Evolutionary conservation across 768 basidiomycete genomes (phyloP).

Genomic region (Sporobolomyces roseus): DNA sequence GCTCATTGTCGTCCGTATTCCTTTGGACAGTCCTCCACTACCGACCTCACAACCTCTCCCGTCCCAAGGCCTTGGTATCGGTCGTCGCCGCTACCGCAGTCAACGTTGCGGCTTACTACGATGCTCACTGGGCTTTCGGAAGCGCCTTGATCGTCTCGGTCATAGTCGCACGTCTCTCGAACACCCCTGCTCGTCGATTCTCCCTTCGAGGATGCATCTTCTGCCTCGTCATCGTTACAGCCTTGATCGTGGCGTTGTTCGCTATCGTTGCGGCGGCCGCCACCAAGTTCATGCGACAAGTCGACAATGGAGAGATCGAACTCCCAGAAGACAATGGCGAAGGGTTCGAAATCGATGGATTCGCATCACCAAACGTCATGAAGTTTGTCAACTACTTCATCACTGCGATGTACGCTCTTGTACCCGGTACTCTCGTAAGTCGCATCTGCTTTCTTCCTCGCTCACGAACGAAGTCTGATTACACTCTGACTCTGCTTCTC

Average conservation of each 20-base stretch:
- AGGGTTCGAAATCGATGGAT: not conserved
- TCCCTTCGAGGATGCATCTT: slow-evolving; percentile 16
- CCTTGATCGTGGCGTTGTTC: slow-evolving; percentile 7
- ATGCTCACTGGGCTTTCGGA: not conserved
- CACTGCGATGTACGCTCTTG: not conserved
- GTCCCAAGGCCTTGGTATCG: not conserved
- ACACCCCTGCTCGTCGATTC: not conserved
- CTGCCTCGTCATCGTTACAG: no score
- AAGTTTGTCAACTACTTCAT: slow-evolving; percentile 12
- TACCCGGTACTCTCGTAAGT: slow-evolving; percentile 18
- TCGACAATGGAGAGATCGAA: not conserved
- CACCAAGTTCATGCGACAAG: not conserved
- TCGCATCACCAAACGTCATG: slow-evolving; percentile 15
- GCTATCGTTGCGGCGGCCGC: not conserved
- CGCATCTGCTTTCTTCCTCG: not conserved
- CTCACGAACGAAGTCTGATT: no score
- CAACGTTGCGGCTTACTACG: slow-evolving; percentile 23
- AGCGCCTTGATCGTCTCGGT: slow-evolving; percentile 8
- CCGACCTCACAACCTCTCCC: slow-evolving; percentile 12
- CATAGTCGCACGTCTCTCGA: slow-evolving; percentile 1
- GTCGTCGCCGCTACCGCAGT: slow-evolving; percentile 6
- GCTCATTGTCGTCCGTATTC: not conserved
- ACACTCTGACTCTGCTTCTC: not conserved
- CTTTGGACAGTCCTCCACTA: slow-evolving; percentile 18
- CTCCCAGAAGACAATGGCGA: not conserved